Base-by-base conservation (phyloP, 2,329 filamentous ascomycete species). In the Paecilomyces sp. region DNA sequence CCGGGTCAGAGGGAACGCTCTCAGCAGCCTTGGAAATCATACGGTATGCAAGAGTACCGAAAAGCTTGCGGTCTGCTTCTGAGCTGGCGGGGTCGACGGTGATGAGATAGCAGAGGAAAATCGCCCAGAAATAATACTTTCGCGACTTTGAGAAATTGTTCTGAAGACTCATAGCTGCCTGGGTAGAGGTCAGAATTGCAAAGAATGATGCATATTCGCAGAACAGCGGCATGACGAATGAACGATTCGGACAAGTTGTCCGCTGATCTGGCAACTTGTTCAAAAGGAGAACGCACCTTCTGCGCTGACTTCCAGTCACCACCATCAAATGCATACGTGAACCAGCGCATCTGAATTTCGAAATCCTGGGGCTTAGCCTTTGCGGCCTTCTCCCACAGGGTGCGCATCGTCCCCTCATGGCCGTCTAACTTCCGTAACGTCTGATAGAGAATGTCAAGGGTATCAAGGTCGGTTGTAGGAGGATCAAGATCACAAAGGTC, bases 81-180 rank as follows among this genome's bases (percentile, higher is more conserved):
- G 74, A 75, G 58, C 71, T 74, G 18, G 64, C 59, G 9, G 67
- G 54, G 59, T 77, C 72, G 28, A 68, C 63, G 15, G 75, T 67
- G 51, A 79, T 69, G 53, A 80, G 67, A 59, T 79, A 72, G 61
- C 74, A 78, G 63, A 78, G 71, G 59, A 81, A 74, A 30, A 80
- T 79, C 28, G 78, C 78, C 76, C 78, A 80, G 63, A 80, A 78
- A 61, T 79, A 77, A 64, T 80, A 81, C 55, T 79, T 74, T 54
- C 79, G 72, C 25, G 75, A 72, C 61, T 76, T 76, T 1, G 79
- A 76, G 59, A 80, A 81, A 59, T 79, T 79, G 63, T 75, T 80
- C 63, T 79, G 77, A 51, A 81, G 75, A 60, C 74, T 76, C 78
- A 80, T 80, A 54, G 78, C 75, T 60, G 79, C 79, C 78, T 80